Base-by-base conservation (phyloP, 2,329 filamentous ascomycete genomes). In the Paraconiothyrium sp. region DNA sequence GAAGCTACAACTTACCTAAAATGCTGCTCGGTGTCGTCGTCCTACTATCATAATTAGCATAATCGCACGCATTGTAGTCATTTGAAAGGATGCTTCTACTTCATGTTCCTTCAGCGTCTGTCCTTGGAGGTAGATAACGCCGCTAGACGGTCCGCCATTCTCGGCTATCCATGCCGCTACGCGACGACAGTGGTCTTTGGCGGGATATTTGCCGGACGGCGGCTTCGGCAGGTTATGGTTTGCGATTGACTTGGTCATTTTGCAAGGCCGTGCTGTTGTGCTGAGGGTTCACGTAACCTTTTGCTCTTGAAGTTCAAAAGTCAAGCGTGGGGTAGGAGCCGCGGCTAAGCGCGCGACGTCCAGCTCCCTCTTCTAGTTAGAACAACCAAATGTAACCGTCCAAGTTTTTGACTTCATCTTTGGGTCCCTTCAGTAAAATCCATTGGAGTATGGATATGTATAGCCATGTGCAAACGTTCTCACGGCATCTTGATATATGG, bases 61-160 rank as follows among this genome's bases (percentile, higher is more conserved):
- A 14, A 16, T n/a, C 39, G 39, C 14, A 16, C 39, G 14, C 39
- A n/a, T n/a, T 5, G 14, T 16, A 41, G 39, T 41, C 39, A n/a
- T 41, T 4, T n/a, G 20, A 10, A 97, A 97, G 27, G 89, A 92
- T 72, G 89, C 86, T 9, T 90, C 85, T 74, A 92, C 89, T 79
- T 98, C 95, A 74, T 92, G 66, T 90, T 93, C 78, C 90, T 88
- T 74, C 16, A 41, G 39, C 39, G 39, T 41, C 39, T 94, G 91
- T 57, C 90, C 91, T 82, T 98, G 94, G 48, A 98, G 85, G 76
- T 97, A 99, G 60, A 99, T 85, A 20, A 94, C 84, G 49, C 93
- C 94, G 37, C 82, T 85, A 59, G 84, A 84, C 65, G 87, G 84
- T 37, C 90, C 88, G 46, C 89, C 82, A 75, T 91, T 81, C 63